Conservation (phyloP, 768 basidiomycete species). For the Leucocoprinus leucothites region DNA sequence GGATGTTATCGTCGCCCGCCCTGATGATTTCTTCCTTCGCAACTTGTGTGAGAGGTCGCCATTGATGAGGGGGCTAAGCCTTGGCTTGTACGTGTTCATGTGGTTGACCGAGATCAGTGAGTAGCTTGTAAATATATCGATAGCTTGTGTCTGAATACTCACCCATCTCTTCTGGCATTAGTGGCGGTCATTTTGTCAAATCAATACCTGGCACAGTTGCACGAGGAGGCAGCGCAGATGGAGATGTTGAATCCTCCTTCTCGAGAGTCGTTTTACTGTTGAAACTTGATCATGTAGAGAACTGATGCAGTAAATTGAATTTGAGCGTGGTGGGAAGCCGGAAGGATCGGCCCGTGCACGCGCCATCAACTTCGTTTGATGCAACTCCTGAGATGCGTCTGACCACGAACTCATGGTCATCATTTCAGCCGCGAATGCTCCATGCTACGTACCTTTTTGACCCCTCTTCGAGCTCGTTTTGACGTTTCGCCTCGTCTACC, state of each 20-base stretch:
- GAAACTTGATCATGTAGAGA: background rate
- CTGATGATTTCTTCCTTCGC: conserved; percentile 1
- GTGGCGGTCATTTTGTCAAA: conserved; percentile 2
- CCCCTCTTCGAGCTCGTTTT: conserved; percentile 55
- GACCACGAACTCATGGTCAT: conserved; percentile 5
- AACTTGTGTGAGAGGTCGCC: conserved; percentile 6
- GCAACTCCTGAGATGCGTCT: background rate
- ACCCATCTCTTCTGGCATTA: background rate
- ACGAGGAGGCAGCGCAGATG: conserved; percentile 6
- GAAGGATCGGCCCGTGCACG: background rate
- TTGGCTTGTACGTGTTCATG: conserved; percentile 5
- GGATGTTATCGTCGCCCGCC: conserved; percentile 3
- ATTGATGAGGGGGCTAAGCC: conserved; percentile 2
- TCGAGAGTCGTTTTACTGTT: conserved; percentile 8
- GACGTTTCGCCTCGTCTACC: conserved; percentile 37
- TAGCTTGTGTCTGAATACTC: background rate
- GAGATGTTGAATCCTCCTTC: background rate
- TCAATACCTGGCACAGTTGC: conserved; percentile 2
- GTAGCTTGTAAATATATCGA: background rate
- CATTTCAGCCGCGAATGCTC: conserved; percentile 3
- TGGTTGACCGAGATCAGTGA: conserved; percentile 5
- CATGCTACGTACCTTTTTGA: conserved; percentile 60
- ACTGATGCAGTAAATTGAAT: background rate
- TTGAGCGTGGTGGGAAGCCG: background rate
- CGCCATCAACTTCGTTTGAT: no score